Conservation (phyloP, 306 rosid genomes). For the Morella rubra region DNA sequence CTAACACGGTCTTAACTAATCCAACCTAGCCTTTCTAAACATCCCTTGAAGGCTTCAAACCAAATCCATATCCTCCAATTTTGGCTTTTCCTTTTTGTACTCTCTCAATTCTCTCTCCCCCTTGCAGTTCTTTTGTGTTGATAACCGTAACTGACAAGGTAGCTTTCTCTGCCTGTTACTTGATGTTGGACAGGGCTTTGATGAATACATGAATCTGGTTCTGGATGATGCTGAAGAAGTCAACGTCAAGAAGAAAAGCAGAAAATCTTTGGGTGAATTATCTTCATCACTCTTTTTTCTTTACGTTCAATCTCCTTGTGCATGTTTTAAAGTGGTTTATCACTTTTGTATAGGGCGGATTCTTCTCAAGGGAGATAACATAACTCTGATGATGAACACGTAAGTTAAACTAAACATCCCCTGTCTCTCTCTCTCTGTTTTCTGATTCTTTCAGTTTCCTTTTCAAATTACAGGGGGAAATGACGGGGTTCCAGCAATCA, state of each 20-base stretch:
- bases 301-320: neutral
- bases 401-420: slow-evolving; percentile 36
- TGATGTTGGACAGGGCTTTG: slow-evolving; percentile 54
- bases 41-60: too few species aligned
- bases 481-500: slow-evolving; percentile 31
- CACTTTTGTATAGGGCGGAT: slow-evolving; percentile 61
- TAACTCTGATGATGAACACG: slow-evolving; percentile 88
- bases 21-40: too few species aligned
- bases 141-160: neutral
- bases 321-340: slow-evolving; percentile 23
- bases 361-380: slow-evolving; percentile 88
- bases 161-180: neutral
- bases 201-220: slow-evolving; percentile 71
- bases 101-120: neutral
- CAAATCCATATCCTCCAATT: too few species aligned
- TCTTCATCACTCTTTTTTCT: slow-evolving; percentile 2
- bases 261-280: slow-evolving; percentile 57
- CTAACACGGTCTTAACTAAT: too few species aligned
- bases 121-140: neutral
- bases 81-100: neutral
- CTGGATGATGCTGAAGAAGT: slow-evolving; percentile 76
- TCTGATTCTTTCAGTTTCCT: neutral
- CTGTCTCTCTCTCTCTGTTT: slow-evolving; percentile 1
- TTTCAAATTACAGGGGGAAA: slow-evolving; percentile 56
- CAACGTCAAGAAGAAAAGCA: slow-evolving; percentile 71